Conservation (phyloP, 139 green algal genomes). For the Tetradesmus lagerheimii region DNA sequence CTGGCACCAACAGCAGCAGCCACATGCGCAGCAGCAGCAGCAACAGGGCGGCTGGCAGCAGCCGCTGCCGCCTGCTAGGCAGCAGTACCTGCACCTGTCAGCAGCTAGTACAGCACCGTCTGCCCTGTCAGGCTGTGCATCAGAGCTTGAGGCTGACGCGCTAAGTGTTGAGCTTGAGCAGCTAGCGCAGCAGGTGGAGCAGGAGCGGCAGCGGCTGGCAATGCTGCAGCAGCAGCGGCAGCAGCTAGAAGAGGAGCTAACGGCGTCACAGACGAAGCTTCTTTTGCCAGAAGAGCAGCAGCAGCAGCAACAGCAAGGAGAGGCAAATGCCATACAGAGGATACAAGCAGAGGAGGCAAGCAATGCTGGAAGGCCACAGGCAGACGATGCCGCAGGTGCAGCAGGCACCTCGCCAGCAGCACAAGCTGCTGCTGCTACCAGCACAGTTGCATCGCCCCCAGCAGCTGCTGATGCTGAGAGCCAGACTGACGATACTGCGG, state of each 20-base stretch:
- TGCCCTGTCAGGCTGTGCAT: neutral
- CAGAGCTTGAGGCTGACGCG: conserved; percentile 19
- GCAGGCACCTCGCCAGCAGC: neutral
- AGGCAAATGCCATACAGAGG: too few relatives aligned
- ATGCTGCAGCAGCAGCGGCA: conserved; percentile 2
- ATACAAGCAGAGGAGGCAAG: too few relatives aligned
- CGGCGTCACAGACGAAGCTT: neutral
- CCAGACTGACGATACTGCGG: neutral
- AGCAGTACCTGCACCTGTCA: conserved; percentile 6
- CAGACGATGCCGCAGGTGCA: neutral
- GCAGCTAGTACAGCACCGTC: neutral
- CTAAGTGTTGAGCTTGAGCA: conserved; percentile 33
- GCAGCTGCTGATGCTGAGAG: neutral
- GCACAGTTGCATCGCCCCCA: neutral
- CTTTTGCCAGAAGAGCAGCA: neutral
- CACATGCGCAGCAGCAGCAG: neutral
- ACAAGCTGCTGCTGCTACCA: neutral
- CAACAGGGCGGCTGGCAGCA: neutral
- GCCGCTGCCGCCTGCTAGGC: neutral
- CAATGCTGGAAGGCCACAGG: neutral
- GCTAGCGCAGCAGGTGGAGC: conserved; percentile 21
- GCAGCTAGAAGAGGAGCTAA: conserved; percentile 10
- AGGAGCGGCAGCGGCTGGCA: conserved; percentile 8
- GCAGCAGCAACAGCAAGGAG: too few relatives aligned
- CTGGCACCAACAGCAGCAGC: neutral